Conservation (phyloP, 1,284 basidiomycete genomes). For the Thecaphora thlaspeos region DNA sequence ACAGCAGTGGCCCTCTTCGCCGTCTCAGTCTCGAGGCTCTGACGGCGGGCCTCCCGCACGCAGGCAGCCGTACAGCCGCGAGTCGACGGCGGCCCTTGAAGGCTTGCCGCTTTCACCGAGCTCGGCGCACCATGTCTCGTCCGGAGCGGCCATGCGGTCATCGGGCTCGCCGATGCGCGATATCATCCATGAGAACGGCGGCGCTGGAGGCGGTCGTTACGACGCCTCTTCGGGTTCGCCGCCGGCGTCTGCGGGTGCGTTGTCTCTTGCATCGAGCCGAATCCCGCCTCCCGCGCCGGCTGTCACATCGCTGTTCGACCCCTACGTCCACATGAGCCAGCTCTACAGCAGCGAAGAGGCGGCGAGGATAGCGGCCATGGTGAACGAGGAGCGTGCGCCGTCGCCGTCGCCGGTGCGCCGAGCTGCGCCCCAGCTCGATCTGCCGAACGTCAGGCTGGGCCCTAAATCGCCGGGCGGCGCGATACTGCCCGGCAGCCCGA, state of each 20-base stretch:
- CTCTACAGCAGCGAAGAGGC: slow-evolving; percentile 11
- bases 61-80: slow-evolving; percentile 2
- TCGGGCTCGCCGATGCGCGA: slow-evolving; percentile 7
- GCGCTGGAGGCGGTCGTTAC: too few relatives aligned
- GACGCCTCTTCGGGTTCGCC: too few relatives aligned
- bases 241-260: too few relatives aligned
- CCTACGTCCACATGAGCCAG: slow-evolving; percentile 20
- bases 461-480: too few relatives aligned
- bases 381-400: slow-evolving; percentile 1
- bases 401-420: not conserved
- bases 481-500: slow-evolving; percentile 3
- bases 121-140: slow-evolving; percentile 13
- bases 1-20: not conserved
- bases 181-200: slow-evolving; percentile 6
- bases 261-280: slow-evolving; percentile 7
- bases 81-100: slow-evolving; percentile 20
- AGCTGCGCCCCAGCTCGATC: too few relatives aligned
- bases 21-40: too few relatives aligned
- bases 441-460: too few relatives aligned
- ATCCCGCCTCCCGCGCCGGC: slow-evolving; percentile 22
- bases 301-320: slow-evolving; percentile 17
- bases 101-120: slow-evolving; percentile 17
- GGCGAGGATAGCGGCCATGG: slow-evolving; percentile 6
- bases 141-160: too few relatives aligned
- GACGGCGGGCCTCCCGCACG: too few relatives aligned